phyloP scores from a whole-genome alignment of 768 basidiomycete species.

The Mrakia frigida region DNA sequence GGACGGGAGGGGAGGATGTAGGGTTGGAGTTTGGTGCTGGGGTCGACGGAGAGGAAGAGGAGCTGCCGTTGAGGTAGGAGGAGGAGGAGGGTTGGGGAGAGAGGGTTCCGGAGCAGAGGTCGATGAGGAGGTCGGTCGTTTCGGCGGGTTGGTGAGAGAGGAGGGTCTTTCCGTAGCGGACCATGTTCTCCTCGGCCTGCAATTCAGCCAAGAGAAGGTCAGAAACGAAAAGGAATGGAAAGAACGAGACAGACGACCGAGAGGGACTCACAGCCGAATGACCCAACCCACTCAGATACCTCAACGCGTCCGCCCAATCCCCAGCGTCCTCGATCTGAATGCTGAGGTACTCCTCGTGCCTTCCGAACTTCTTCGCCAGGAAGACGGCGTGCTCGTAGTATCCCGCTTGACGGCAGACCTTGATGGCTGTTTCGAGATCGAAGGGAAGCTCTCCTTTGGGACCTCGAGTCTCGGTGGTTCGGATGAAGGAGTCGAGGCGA shows the following conservation, averaged over 20 bases:
- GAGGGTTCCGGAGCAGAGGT: conserved; percentile 69
- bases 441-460: conserved; percentile 73
- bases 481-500: conserved; percentile 86
- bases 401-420: conserved; percentile 92
- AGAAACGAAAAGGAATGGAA: neutral
- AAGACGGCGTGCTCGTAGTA: conserved; percentile 94
- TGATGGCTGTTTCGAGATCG: conserved; percentile 92
- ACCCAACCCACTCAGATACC: conserved; percentile 72
- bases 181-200: conserved; percentile 75
- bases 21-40: neutral
- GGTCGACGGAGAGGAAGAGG: neutral
- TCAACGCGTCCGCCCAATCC: conserved; percentile 71
- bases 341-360: conserved; percentile 86
- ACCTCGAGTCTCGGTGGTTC: conserved; percentile 48
- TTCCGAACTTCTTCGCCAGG: conserved; percentile 81
- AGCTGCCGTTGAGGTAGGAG: conserved; percentile 41
- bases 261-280: conserved; percentile 67
- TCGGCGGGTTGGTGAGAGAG: conserved; percentile 75
- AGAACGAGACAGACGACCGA: conserved; percentile 9
- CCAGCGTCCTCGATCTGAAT: conserved; percentile 91
- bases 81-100: conserved; percentile 31
- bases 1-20: neutral
- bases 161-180: conserved; percentile 81
- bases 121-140: conserved; percentile 84
- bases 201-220: neutral